A percentile compares a stretch with the other conserved stretches of the same genome.
phyloP scores from a whole-genome alignment of 1,139 yeast species.

The Arxiozyma slooffiae region DNA sequence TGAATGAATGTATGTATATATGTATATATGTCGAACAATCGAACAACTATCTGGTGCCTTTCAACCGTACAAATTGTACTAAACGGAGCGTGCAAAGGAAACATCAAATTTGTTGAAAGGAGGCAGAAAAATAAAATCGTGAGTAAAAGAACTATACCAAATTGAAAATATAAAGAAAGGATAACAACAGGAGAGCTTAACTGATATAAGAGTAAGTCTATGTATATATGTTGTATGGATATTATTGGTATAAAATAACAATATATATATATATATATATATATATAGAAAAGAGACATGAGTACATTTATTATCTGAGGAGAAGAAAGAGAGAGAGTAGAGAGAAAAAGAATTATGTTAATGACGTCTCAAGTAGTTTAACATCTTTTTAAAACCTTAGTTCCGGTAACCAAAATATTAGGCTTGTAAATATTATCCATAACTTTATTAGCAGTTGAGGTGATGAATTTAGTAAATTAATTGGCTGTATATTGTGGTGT shows the following conservation, averaged over 20 bases:
- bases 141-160: not conserved
- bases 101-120: not conserved
- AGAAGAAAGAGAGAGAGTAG: not conserved
- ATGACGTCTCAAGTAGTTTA: slow-evolving; percentile 43
- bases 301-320: not conserved
- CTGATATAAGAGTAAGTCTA: not conserved
- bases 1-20: no score
- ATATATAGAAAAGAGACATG: not conserved
- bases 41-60: not conserved
- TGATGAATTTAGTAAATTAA: slow-evolving; percentile 75
- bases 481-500: slow-evolving; percentile 80
- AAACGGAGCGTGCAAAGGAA: not conserved
- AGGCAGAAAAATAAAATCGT: not conserved
- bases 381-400: slow-evolving; percentile 75
- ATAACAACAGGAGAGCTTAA: no score
- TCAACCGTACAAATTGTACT: not conserved
- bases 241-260: not conserved
- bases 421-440: slow-evolving; percentile 91
- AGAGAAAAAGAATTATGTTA: not conserved
- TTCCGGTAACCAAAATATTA: slow-evolving; percentile 66
- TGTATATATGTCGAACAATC: not conserved
- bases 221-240: not conserved
- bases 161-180: no score
- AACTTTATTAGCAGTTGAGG: slow-evolving; percentile 62
- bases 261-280: no score